phyloP scores from a whole-genome alignment of 139 green algal species.

The Nannochloris sp. region DNA sequence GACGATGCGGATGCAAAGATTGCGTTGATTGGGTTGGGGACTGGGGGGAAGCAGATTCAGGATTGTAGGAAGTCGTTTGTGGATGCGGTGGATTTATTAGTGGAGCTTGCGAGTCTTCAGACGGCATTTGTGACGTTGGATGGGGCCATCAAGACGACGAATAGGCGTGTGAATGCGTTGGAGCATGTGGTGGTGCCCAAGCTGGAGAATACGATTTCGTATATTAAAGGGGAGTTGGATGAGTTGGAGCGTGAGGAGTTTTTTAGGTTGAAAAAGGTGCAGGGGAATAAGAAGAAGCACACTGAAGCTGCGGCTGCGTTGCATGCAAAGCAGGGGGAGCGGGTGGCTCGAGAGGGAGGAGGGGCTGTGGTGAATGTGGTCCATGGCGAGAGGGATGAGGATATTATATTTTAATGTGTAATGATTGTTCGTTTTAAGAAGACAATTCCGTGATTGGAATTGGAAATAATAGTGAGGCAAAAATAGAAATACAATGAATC shows the following conservation, averaged over 20 bases:
- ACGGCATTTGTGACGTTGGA: conserved; percentile 98
- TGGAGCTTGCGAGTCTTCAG: conserved; percentile 85
- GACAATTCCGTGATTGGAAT: background rate
- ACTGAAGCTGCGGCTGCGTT: conserved; percentile 33
- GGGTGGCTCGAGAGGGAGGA: background rate
- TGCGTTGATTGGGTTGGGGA: conserved; percentile 75
- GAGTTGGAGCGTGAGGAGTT: conserved; percentile 99
- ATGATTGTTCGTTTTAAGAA: background rate
- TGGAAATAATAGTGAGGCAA: no score
- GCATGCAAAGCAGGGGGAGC: conserved; percentile 51
- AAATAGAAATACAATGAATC: no score
- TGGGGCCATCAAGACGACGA: conserved; percentile 94
- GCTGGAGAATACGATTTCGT: conserved; percentile 97
- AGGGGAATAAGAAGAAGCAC: conserved; percentile 77
- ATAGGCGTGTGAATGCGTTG: conserved; percentile 95
- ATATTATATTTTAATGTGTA: conserved; percentile 9
- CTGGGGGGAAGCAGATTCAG: conserved; percentile 90
- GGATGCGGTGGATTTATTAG: conserved; percentile 76
- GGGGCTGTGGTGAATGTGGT: background rate
- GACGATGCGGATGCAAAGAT: conserved; percentile 67
- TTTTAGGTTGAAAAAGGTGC: conserved; percentile 95
- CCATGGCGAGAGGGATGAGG: background rate
- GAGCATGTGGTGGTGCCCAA: conserved; percentile 96
- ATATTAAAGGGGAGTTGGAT: conserved; percentile 99
- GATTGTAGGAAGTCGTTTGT: conserved; percentile 68